Percentiles rank a stretch among this genome's conserved stretches.
These are phyloP conservation scores for Volvox carteri DNA, from an alignment of 163 green algal genomes.

Conservation along the genomic window DNA sequence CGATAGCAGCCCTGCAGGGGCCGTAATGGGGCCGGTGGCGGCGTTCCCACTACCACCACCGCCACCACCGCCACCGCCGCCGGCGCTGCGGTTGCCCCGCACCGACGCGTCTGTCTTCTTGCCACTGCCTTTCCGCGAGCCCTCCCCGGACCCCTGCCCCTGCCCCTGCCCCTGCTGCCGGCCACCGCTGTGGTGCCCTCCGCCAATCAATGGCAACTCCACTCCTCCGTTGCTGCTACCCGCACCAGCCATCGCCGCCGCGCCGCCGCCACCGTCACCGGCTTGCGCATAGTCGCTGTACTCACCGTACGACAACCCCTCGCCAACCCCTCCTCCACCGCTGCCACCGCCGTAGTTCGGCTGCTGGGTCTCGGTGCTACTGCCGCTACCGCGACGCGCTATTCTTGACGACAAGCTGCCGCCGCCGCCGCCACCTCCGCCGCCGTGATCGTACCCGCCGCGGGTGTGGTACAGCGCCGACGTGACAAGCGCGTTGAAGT, in stretches of 20 bases:
- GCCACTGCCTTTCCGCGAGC: background rate
- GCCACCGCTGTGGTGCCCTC: background rate
- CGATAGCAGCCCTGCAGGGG: background rate
- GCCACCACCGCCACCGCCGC: no score
- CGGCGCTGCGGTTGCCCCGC: background rate
- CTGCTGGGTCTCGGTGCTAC: background rate
- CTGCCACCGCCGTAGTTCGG: background rate
- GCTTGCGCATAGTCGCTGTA: background rate
- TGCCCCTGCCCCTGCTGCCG: background rate
- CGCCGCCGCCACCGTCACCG: background rate
- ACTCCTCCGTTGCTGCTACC: background rate
- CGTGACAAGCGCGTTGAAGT: conserved; percentile 2
- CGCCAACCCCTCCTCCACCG: background rate
- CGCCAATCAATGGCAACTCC: conserved; percentile 28
- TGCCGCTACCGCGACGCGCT: background rate
- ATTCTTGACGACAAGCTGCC: background rate
- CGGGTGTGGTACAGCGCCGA: conserved; percentile 27
- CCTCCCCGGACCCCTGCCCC: background rate
- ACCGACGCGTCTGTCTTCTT: conserved; percentile 3
- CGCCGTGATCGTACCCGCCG: background rate
- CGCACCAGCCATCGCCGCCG: background rate
- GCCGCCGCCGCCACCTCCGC: background rate
- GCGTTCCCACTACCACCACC: no score
- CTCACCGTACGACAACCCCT: background rate
- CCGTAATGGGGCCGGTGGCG: no score